These are phyloP conservation scores for Anisogramma anomala DNA, from an alignment of 2,329 filamentous ascomycete genomes.

Conservation along the genomic window DNA sequence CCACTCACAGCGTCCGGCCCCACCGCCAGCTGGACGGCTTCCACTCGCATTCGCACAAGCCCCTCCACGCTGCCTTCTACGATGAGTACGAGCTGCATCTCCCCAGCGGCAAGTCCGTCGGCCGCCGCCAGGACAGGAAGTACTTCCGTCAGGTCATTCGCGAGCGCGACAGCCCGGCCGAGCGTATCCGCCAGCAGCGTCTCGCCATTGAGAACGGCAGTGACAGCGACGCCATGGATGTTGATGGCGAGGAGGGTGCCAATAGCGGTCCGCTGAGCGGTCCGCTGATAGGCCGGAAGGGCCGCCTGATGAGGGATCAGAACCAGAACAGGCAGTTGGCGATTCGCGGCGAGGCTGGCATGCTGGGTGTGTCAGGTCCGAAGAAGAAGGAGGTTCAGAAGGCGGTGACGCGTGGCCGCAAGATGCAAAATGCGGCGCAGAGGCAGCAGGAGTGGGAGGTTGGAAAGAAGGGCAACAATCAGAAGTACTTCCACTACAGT, in stretches of 20 bases:
- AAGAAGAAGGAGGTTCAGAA: constrained; percentile 59
- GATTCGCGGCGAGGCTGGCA: constrained; percentile 61
- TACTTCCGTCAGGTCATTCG: constrained; percentile 92
- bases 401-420: constrained; percentile 58
- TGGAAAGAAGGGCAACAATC: constrained; percentile 64
- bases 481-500: constrained; percentile 48
- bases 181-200: constrained; percentile 50
- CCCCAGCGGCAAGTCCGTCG: constrained; percentile 77
- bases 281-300: constrained; percentile 25
- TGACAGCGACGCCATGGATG: constrained; percentile 23
- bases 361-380: constrained; percentile 64
- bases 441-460: constrained; percentile 57
- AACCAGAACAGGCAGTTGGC: constrained; percentile 46
- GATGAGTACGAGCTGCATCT: constrained; percentile 92
- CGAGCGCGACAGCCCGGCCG: constrained; percentile 67
- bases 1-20: constrained; percentile 55
- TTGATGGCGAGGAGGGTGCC: constrained; percentile 29
- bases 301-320: constrained; percentile 27
- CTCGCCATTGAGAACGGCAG: constrained; percentile 42
- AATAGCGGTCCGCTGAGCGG: constrained; percentile 18
- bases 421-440: constrained; percentile 48
- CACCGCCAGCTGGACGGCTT: constrained; percentile 67
- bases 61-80: constrained; percentile 66
- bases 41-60: constrained; percentile 73
- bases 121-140: constrained; percentile 73